A percentile compares a stretch with the other conserved stretches of the same genome.
Evolutionary conservation across 2,329 filamentous ascomycete species (phyloP).

Genomic region (Neocatenulostroma microsporum): DNA sequence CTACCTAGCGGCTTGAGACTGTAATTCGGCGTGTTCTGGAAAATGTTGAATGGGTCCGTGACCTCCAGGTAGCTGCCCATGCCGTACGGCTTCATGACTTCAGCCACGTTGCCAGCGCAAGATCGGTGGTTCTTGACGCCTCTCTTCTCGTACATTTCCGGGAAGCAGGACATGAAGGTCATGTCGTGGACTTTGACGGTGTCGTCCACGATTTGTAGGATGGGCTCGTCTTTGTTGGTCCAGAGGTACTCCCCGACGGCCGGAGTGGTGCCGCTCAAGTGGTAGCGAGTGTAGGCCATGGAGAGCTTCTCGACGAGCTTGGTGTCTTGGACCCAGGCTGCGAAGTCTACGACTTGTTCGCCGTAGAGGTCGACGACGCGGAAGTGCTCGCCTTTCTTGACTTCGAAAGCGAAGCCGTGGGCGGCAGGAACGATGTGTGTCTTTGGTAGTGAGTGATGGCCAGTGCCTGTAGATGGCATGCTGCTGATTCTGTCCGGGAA

Average conservation of each 20-base stretch:
- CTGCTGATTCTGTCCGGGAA: no score
- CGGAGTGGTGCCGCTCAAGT: constrained; percentile 27
- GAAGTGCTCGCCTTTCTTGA: constrained; percentile 29
- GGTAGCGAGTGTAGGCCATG: constrained; percentile 33
- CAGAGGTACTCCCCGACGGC: constrained; percentile 30
- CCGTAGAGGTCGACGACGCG: constrained; percentile 34
- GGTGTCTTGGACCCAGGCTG: constrained; percentile 29
- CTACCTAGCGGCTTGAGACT: constrained; percentile 29
- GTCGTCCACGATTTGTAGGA: constrained; percentile 30
- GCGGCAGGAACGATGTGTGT: constrained; percentile 22
- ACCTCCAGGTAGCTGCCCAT: constrained; percentile 28
- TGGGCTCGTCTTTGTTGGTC: constrained; percentile 30
- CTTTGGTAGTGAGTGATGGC: constrained; percentile 11
- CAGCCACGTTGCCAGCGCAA: constrained; percentile 33
- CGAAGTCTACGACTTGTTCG: constrained; percentile 34
- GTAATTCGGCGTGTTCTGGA: constrained; percentile 36
- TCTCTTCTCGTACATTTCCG: constrained; percentile 28
- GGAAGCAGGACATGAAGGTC: constrained; percentile 33
- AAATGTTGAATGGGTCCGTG: constrained; percentile 34
- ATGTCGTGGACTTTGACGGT: constrained; percentile 22
- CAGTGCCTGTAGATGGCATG: no score
- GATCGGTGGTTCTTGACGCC: constrained; percentile 28
- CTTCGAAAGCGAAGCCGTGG: constrained; percentile 29
- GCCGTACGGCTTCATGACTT: constrained; percentile 31
- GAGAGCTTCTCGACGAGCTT: constrained; percentile 29